phyloP scores from a whole-genome alignment of 371 early-diverging fungal species.

The Vittaforma corneae region DNA sequence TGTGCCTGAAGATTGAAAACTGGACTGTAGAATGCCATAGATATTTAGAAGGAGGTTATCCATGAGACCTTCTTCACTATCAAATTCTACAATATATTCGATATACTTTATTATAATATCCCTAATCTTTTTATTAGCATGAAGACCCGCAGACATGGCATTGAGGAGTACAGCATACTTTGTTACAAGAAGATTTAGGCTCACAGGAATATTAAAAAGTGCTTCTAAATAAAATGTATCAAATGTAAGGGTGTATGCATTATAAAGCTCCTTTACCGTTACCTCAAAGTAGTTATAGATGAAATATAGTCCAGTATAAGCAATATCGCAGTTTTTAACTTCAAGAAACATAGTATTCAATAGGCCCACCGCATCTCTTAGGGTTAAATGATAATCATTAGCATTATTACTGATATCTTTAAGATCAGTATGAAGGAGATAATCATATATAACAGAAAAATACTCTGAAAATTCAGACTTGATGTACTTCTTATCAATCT shows the following conservation, averaged over 20 bases:
- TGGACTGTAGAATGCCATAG: no score
- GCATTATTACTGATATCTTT: neutral
- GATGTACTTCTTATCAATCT: constrained; percentile 22
- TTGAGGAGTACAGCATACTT: constrained; percentile 9
- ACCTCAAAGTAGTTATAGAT: constrained; percentile 7
- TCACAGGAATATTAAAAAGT: constrained; percentile 28
- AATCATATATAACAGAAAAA: constrained; percentile 10
- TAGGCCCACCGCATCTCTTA: neutral
- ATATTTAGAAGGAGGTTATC: constrained; percentile 1
- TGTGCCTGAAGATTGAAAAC: no score
- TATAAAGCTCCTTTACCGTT: constrained; percentile 12
- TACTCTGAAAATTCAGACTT: constrained; percentile 3
- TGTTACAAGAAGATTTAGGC: constrained; percentile 20
- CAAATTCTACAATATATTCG: constrained; percentile 36
- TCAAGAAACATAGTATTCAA: constrained; percentile 12
- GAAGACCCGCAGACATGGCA: constrained; percentile 7
- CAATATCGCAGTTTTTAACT: neutral
- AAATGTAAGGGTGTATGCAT: constrained; percentile 18
- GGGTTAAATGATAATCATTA: neutral
- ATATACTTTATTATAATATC: constrained; percentile 20
- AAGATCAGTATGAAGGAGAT: neutral
- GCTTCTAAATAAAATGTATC: constrained; percentile 20
- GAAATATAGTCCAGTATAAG: constrained; percentile 27
- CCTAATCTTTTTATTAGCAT: neutral
- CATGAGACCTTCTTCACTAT: constrained; percentile 10